Percentiles rank a stretch among this genome's conserved stretches.
phyloP scores from a whole-genome alignment of 306 rosid species.

The Cucurbita argyrosperma region DNA sequence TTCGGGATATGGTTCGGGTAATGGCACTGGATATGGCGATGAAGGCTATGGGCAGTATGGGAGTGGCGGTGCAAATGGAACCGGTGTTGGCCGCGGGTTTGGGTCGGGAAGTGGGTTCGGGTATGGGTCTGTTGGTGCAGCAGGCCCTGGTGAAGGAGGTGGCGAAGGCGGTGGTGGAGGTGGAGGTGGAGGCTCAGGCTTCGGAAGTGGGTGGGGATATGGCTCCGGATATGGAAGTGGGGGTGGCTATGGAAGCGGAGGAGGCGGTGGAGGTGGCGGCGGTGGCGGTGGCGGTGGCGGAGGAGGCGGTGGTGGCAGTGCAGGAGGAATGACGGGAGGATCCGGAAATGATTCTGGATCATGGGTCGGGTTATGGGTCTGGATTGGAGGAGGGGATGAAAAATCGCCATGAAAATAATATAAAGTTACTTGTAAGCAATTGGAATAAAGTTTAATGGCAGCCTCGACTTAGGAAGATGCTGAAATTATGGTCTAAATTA shows the following conservation, averaged over 20 bases:
- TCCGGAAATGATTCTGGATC: neutral
- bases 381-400: constrained; percentile 12
- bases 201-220: constrained; percentile 8
- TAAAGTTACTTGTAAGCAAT: neutral
- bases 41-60: constrained; percentile 12
- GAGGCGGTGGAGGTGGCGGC: neutral
- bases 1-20: constrained; percentile 34
- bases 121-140: constrained; percentile 1
- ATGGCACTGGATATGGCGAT: neutral
- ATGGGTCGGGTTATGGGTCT: neutral
- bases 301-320: neutral
- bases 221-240: constrained; percentile 21
- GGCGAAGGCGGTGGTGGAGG: constrained; percentile 7
- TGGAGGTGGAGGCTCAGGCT: constrained; percentile 6
- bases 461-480: neutral
- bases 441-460: neutral
- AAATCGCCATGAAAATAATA: neutral
- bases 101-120: constrained; percentile 34
- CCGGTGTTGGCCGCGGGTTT: constrained; percentile 36
- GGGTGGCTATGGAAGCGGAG: neutral
- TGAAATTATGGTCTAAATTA: neutral
- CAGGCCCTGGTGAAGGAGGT: constrained; percentile 1
- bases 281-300: neutral
- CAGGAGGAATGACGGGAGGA: constrained; percentile 1
- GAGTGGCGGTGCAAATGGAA: constrained; percentile 27